Evolutionary conservation across 2,329 filamentous ascomycete genomes (phyloP), one percentile per base, ranked within the genome.

Genomic region (Colletotrichum sp.): DNA sequence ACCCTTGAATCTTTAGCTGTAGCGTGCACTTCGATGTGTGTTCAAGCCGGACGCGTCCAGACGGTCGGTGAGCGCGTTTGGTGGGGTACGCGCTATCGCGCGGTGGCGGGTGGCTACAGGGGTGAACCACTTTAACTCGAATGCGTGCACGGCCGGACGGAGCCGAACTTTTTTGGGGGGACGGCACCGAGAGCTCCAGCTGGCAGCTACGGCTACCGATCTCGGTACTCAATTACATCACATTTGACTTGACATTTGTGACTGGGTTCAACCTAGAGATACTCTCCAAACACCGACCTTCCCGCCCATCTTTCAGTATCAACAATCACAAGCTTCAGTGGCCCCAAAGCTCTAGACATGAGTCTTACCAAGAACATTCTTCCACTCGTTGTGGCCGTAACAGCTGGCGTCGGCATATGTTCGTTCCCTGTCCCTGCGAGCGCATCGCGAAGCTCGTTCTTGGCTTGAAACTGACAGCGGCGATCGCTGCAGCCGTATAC

Each of bases 381-480:
- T 15, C 74, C 74, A 30, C 36, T 76, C 32, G 44, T 65, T 8
- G 8, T 74, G 9, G 74, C 74, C 48, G 71, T 74, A 8, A 71
- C 27, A 25, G 59, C 74, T 59, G 74, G 74, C 30, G 71, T 76
- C 5, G 48, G 64, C 59, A 74, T 76, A 36, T 65, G 74, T 76
- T 44, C 44, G 74, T 25, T 22, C 65, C 30, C 52, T n/a, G 11
- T 22, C 8, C 16, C 11, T n/a, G 61, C 32, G 19, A 34, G 25
- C 34, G 19, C 61, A 44, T 44, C n/a, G 11, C 44, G n/a, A 52
- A 52, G 44, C 12, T 64, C 34, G 27, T 25, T 64, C 12, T 36
- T 32, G 22, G 34, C 34, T 25, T 63, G 8, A 15, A 13, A n/a
- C 59, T 48, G 44, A 52, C 44, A 19, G n/a, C 34, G 13, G 34